Conservation (phyloP, 2,329 filamentous ascomycete species). For the Xylaria arbuscula region DNA sequence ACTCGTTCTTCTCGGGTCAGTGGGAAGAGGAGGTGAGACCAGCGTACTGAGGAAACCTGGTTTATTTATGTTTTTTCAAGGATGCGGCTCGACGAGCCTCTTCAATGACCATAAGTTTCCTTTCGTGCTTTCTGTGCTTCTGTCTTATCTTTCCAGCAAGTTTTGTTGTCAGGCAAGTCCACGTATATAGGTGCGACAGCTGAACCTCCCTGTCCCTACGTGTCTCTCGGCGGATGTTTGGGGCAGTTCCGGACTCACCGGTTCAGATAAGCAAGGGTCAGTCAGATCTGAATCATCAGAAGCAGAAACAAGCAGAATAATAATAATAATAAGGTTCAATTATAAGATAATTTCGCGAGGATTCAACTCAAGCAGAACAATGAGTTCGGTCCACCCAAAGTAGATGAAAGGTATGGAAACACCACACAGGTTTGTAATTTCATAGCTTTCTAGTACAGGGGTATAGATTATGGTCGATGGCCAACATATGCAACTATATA, state of each 20-base stretch:
- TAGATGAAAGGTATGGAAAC: not conserved
- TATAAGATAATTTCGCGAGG: too few relatives aligned
- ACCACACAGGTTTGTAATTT: not conserved
- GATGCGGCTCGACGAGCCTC: not conserved
- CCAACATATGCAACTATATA: not conserved
- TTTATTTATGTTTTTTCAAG: not conserved
- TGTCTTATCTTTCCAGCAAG: not conserved
- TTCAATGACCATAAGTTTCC: not conserved
- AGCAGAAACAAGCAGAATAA: not conserved
- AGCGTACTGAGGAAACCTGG: not conserved
- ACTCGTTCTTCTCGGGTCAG: not conserved
- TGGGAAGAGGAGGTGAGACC: conserved; percentile 3
- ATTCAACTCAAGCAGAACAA: not conserved
- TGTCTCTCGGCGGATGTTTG: conserved; percentile 6
- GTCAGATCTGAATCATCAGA: too few relatives aligned
- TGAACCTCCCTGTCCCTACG: not conserved
- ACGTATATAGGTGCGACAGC: not conserved
- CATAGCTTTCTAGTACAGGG: not conserved
- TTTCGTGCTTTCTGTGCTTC: not conserved
- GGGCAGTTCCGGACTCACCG: conserved; percentile 10
- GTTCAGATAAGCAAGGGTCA: not conserved
- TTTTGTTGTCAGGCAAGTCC: not conserved
- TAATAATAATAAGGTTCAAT: not conserved
- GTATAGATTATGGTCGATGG: not conserved
- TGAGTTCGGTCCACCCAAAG: not conserved